Percentiles rank a stretch among this genome's conserved stretches.
phyloP scores from a whole-genome alignment of 495 filamentous ascomycete genomes.

The Xylaria longipes region DNA sequence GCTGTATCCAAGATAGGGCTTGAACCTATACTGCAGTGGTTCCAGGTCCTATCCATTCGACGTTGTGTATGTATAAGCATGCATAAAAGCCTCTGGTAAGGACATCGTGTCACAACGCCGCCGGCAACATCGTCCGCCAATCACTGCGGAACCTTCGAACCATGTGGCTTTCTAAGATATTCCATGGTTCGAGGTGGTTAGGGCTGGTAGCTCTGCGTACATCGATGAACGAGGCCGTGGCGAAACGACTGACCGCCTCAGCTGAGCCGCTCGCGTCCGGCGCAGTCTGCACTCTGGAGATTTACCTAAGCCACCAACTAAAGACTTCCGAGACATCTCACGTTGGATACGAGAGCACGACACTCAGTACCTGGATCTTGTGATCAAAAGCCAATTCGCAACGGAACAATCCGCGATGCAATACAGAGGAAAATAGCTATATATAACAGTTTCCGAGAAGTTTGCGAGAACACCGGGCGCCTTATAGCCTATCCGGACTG shows the following conservation, averaged over 20 bases:
- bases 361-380: background rate
- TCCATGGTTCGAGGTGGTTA: background rate
- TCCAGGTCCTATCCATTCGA: background rate
- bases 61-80: background rate
- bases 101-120: conserved; percentile 7
- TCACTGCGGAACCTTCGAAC: background rate
- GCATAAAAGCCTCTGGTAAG: conserved; percentile 2
- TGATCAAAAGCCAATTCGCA: background rate
- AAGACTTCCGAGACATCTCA: background rate
- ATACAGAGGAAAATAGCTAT: background rate
- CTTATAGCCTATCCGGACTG: background rate
- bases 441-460: background rate
- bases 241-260: background rate
- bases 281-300: background rate
- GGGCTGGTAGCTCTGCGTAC: background rate
- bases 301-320: background rate
- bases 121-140: conserved; percentile 2
- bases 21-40: background rate
- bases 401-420: background rate
- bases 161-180: conserved; percentile 2
- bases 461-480: background rate
- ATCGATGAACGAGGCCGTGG: background rate
- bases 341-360: conserved; percentile 6
- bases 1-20: background rate
- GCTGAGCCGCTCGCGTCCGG: background rate